A percentile compares a stretch with the other conserved stretches of the same genome.
phyloP scores from a whole-genome alignment of 129 eudicot genomes.

The Flaveria robusta region DNA sequence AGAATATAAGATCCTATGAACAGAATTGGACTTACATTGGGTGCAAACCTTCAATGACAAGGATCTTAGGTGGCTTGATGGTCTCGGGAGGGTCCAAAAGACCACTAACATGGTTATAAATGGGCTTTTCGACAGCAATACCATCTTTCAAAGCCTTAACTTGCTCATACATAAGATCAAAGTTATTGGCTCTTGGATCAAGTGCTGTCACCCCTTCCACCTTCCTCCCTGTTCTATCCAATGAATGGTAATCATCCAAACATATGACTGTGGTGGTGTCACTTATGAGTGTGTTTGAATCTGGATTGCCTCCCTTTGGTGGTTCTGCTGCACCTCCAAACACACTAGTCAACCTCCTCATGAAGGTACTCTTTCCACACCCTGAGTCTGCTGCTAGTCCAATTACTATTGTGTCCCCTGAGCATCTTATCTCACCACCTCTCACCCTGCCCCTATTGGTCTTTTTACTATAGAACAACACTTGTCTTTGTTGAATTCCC shows the following conservation, averaged over 20 bases:
- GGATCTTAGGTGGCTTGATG: constrained; percentile 91
- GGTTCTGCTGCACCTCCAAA: constrained; percentile 98
- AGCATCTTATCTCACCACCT: constrained; percentile 50
- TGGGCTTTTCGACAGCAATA: constrained; percentile 73
- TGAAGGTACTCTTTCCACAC: constrained; percentile 94
- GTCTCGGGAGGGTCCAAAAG: constrained; percentile 93
- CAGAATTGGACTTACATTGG: constrained; percentile 73
- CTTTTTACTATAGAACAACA: constrained; percentile 49
- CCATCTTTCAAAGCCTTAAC: constrained; percentile 86
- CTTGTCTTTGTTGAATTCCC: constrained; percentile 70
- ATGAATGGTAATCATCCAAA: constrained; percentile 89
- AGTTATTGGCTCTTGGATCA: constrained; percentile 87
- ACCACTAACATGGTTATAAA: constrained; percentile 89
- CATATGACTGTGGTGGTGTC: constrained; percentile 94
- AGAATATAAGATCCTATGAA: neutral
- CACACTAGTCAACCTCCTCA: constrained; percentile 92
- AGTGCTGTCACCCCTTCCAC: constrained; percentile 92
- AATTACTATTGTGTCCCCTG: constrained; percentile 71
- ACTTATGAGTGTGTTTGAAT: constrained; percentile 88
- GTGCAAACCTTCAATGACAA: constrained; percentile 95
- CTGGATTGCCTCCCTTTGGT: constrained; percentile 95
- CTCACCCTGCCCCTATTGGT: constrained; percentile 33
- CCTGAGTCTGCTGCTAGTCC: constrained; percentile 99
- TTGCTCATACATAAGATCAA: constrained; percentile 96
- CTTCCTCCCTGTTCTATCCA: constrained; percentile 88